Conservation (phyloP, 768 basidiomycete species). For the Boletus speciosus region DNA sequence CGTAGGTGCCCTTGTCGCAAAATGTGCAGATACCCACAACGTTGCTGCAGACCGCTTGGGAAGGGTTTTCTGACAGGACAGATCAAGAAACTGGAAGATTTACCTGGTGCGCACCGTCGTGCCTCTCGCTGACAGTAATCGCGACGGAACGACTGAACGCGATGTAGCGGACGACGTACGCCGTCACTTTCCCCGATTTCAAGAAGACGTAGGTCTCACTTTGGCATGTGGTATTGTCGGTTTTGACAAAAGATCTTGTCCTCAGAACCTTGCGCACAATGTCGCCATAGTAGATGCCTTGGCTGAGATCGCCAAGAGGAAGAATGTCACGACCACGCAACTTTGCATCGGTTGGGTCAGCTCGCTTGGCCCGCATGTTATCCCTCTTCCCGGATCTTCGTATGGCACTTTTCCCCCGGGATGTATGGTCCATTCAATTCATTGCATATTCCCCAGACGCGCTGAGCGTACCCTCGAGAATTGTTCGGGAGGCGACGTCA, state of each 20-base stretch:
- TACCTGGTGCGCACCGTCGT: slow-evolving; percentile 23
- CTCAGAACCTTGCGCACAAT: slow-evolving; percentile 40
- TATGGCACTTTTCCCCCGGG: slow-evolving; percentile 15
- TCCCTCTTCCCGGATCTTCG: slow-evolving; percentile 51
- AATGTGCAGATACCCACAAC: not conserved
- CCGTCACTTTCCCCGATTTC: slow-evolving; percentile 37
- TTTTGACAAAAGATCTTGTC: not conserved
- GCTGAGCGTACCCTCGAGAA: slow-evolving; percentile 44
- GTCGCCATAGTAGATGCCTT: slow-evolving; percentile 41
- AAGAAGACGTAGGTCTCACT: slow-evolving; percentile 35
- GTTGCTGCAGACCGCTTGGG: slow-evolving; percentile 44
- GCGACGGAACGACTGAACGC: slow-evolving; percentile 5
- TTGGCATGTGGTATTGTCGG: not conserved
- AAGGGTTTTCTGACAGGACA: slow-evolving; percentile 47
- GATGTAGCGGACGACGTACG: slow-evolving; percentile 39
- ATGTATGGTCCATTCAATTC: not conserved
- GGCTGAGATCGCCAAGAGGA: slow-evolving; percentile 38
- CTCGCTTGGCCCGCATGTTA: slow-evolving; percentile 39
- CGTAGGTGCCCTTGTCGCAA: slow-evolving; percentile 31
- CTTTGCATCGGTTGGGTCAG: slow-evolving; percentile 44
- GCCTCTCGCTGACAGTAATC: not conserved
- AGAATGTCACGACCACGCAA: slow-evolving; percentile 41
- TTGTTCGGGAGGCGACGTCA: slow-evolving; percentile 40
- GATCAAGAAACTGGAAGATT: slow-evolving; percentile 38
- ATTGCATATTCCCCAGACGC: slow-evolving; percentile 18